Percentiles rank a stretch among this genome's conserved stretches.
Conservation (phyloP, 1,139 yeast species). For the Lodderomyces margitis region DNA sequence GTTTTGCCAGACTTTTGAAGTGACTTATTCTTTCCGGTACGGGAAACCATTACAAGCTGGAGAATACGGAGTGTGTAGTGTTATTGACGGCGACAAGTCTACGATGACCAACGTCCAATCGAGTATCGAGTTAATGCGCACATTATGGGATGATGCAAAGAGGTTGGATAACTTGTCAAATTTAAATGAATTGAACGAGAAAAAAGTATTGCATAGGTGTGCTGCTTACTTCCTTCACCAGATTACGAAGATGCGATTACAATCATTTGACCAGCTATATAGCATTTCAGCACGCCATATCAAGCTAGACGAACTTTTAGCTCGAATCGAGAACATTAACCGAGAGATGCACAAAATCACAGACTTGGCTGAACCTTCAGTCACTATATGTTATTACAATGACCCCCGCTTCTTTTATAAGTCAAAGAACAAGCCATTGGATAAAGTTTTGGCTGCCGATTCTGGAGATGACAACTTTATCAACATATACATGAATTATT, state of each 20-base stretch:
- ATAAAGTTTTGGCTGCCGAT: slow-evolving; percentile 5
- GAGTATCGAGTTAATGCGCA: slow-evolving; percentile 7
- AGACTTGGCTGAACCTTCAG: slow-evolving; percentile 13
- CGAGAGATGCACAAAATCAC: slow-evolving; percentile 17
- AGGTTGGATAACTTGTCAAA: slow-evolving; percentile 5
- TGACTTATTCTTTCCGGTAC: slow-evolving; percentile 48
- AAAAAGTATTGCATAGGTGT: slow-evolving; percentile 10
- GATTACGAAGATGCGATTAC: slow-evolving; percentile 26
- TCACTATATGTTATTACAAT: slow-evolving; percentile 24
- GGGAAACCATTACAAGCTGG: slow-evolving; percentile 62
- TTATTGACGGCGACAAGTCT: slow-evolving; percentile 13
- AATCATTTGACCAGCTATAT: slow-evolving; percentile 27
- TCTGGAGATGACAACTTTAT: slow-evolving; percentile 19
- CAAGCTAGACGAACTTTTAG: slow-evolving; percentile 15
- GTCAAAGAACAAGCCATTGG: slow-evolving; percentile 6
- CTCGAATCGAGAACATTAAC: slow-evolving; percentile 19
- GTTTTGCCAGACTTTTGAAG: slow-evolving; percentile 52
- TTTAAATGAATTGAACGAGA: slow-evolving; percentile 8
- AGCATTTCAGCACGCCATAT: slow-evolving; percentile 22
- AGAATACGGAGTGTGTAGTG: slow-evolving; percentile 45
- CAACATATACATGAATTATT: slow-evolving; percentile 27
- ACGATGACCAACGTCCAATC: slow-evolving; percentile 8
- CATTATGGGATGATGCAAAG: slow-evolving; percentile 4
- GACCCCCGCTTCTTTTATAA: slow-evolving; percentile 22
- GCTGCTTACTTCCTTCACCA: slow-evolving; percentile 17